Base-by-base conservation (phyloP, 345 rosid species). In the Eucalyptus tenuipes region DNA sequence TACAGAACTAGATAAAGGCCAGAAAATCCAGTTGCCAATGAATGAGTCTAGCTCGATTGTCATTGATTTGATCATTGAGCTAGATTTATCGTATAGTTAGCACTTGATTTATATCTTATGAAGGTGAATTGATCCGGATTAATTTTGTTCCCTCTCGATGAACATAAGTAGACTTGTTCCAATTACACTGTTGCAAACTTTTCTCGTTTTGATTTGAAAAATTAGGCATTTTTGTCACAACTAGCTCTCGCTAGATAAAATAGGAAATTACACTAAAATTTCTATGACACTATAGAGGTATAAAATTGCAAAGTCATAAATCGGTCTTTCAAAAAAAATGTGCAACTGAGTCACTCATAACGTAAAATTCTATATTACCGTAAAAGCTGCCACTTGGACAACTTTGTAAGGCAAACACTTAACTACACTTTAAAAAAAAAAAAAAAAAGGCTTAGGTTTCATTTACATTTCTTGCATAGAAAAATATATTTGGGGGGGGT, bases 271-370 rank as follows among this genome's bases (percentile, higher is more conserved):
- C 42, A 10, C 13, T 22, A 33, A 71, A 71, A 33, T 9, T 33
- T 33, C 11, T 18, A 17, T 33, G 20, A 3, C 9, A 13, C 81
- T 9, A 71, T 17, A 4, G 3, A 18, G 81, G 25, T 12, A 33
- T 33, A 71, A 17, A 68, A 33, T 68, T 68, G 20, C 11, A 68
- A 68, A 68, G 44, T 68, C 80, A 17, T 33, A 31, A 68, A 31
- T 29, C 0, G 37, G 3, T 68, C 5, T 68, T 33, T 33, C 3
- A 2, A 52, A 68, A 18, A 68, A 31, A 33, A 33, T 5, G 25
- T 37, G 45, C 45, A 17, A 71, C 2, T 2, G 20, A 64, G 6
- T 64, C 20, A 14, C 37, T 64, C 5, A 64, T 14, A 14, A n/a
- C 1, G 10, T n/a, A 64, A 7, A 64, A 64, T 15, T n/a, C 20